Evolutionary conservation across 352 stramenopile genomes (phyloP).

Genomic region (Lagenidium giganteum): DNA sequence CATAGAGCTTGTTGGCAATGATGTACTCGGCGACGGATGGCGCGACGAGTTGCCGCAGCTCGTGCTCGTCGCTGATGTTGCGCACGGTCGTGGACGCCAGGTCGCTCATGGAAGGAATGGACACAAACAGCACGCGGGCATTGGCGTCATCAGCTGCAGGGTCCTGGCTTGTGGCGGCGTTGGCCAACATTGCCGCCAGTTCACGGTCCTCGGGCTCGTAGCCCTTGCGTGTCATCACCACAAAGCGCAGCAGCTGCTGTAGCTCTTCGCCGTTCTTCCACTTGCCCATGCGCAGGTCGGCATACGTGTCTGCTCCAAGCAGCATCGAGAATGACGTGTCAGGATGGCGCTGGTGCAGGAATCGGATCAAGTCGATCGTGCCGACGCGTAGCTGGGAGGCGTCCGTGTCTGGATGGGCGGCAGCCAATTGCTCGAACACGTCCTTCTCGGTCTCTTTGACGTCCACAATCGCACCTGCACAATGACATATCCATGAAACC

Average conservation of each 20-base stretch:
- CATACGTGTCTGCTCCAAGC: constrained; percentile 79
- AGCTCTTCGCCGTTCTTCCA: constrained; percentile 84
- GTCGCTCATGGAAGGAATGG: constrained; percentile 56
- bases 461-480: constrained; percentile 26
- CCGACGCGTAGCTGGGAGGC: constrained; percentile 43
- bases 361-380: constrained; percentile 70
- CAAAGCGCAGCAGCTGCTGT: constrained; percentile 49
- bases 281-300: constrained; percentile 74
- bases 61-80: constrained; percentile 20
- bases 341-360: constrained; percentile 32
- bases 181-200: no score
- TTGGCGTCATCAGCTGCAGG: not conserved
- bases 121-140: constrained; percentile 38
- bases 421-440: constrained; percentile 42
- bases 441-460: constrained; percentile 65
- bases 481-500: not conserved
- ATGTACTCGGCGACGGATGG: constrained; percentile 76
- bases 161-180: constrained; percentile 5
- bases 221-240: constrained; percentile 71
- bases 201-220: constrained; percentile 17
- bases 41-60: constrained; percentile 40
- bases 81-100: constrained; percentile 73
- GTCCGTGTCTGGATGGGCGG: constrained; percentile 15
- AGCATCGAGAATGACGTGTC: constrained; percentile 69
- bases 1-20: constrained; percentile 62